phyloP scores from a whole-genome alignment of 768 basidiomycete species.

The Sporobolomyces roseus region DNA sequence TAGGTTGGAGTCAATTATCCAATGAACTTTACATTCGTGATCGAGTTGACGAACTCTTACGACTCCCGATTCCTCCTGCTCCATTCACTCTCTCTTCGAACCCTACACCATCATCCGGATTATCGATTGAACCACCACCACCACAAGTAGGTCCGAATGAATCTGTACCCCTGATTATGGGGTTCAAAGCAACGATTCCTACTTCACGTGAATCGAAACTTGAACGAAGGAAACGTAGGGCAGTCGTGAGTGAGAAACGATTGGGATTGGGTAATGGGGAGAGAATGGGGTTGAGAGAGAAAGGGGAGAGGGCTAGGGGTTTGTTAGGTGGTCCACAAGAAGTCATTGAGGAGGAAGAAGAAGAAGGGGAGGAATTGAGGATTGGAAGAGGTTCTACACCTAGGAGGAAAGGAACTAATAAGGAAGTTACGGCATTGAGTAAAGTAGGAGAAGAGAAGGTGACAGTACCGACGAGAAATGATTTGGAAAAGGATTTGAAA shows the following conservation, averaged over 20 bases:
- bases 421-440: too few relatives aligned
- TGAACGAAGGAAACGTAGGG: slow-evolving; percentile 24
- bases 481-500: slow-evolving; percentile 72
- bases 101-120: background rate
- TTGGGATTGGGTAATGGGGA: slow-evolving; percentile 48
- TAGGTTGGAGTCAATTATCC: slow-evolving; percentile 11
- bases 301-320: slow-evolving; percentile 74
- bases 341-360: slow-evolving; percentile 48
- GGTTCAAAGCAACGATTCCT: slow-evolving; percentile 93
- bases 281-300: slow-evolving; percentile 69
- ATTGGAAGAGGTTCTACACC: slow-evolving; percentile 40
- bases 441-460: background rate
- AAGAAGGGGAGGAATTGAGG: slow-evolving; percentile 58
- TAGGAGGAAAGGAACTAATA: background rate
- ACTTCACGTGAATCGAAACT: slow-evolving; percentile 74
- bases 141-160: slow-evolving; percentile 15
- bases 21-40: slow-evolving; percentile 39
- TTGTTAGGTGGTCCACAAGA: slow-evolving; percentile 54
- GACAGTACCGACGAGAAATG: slow-evolving; percentile 46
- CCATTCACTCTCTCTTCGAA: slow-evolving; percentile 15
- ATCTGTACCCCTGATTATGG: slow-evolving; percentile 72
- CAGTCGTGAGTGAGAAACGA: slow-evolving; percentile 16
- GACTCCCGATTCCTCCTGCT: slow-evolving; percentile 32
- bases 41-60: slow-evolving; percentile 40
- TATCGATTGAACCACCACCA: background rate